Evolutionary conservation across 805 yeast genomes (phyloP), one percentile per base, ranked within the genome.

Genomic region (Scheffersomyces coipomensis): DNA sequence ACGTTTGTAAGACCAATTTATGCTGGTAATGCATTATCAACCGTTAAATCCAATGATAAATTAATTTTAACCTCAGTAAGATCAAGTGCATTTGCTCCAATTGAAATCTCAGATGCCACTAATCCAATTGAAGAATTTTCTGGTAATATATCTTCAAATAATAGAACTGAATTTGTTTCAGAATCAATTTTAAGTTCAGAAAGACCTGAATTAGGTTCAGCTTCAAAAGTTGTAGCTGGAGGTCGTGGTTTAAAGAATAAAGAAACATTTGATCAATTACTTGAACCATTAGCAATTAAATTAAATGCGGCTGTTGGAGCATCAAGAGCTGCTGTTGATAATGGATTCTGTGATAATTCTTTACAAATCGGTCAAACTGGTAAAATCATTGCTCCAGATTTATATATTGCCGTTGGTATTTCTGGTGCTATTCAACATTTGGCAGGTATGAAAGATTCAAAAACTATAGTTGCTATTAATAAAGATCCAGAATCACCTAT

Each of bases 301-400:
- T 68, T 91, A 43, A 77, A 81, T 40, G 99, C 98, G 2, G 98
- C 96, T 39, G 84, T 91, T 35, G 99, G 99, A 55, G 98, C 98
- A 3, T 88, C 97, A 6, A 82, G 99, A 63, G 98, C 97, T 15
- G 99, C 98, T 24, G 99, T 93, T 18, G 99, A 91, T 65, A 76
- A 95, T 33, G 98, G 97, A 0, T 89, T 79, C 61, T 89, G 95
- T 58, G 98, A 93, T 58, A 93, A 91, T 68, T 89, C 98, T 7
- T 75, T 91, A 53, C 99, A 91, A 67, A 90, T 91, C 45, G 99
- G 99, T 39, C 99, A 91, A 68, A 91, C 99, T 8, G 99, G 99
- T 52, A 93, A 93, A 64, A 90, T 90, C 39, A 95, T 93, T 24
- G 98, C 98, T 6, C 99, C 99, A 29, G 96, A 90, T 30, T 75